phyloP scores from a whole-genome alignment of 208 protist species.

The Vickermania ingenoplastis region DNA sequence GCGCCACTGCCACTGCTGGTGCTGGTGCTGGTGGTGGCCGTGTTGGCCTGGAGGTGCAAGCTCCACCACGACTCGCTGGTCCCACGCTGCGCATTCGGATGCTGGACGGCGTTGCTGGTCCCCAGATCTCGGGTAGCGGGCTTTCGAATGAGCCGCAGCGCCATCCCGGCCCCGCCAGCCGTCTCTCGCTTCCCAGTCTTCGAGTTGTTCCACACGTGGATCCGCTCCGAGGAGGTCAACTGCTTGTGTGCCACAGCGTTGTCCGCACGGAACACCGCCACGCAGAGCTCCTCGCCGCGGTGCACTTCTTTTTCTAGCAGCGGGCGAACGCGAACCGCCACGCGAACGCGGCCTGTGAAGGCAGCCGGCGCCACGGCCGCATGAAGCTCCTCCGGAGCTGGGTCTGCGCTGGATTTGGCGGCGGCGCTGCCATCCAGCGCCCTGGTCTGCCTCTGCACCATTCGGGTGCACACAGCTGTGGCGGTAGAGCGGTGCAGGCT shows the following conservation, averaged over 20 bases:
- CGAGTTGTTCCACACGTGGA: background rate
- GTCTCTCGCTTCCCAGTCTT: background rate
- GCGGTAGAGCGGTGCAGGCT: too few relatives aligned
- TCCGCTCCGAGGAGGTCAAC: background rate
- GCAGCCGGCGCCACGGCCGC: background rate
- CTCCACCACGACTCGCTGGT: background rate
- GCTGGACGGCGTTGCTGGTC: background rate
- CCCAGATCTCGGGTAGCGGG: background rate
- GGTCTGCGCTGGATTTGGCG: too few relatives aligned
- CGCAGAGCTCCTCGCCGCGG: slow-evolving; percentile 17
- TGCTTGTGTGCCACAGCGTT: slow-evolving; percentile 7
- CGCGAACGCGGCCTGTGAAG: slow-evolving; percentile 18
- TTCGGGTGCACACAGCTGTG: too few relatives aligned
- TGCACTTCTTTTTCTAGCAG: slow-evolving; percentile 41
- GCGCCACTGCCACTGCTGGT: background rate
- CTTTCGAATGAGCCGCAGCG: background rate
- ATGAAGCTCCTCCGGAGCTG: too few relatives aligned
- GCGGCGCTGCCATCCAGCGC: too few relatives aligned
- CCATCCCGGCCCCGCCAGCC: background rate
- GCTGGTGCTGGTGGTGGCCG: background rate
- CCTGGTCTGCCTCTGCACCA: too few relatives aligned
- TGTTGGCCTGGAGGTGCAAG: background rate
- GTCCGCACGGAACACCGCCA: slow-evolving; percentile 8
- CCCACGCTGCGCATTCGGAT: background rate
- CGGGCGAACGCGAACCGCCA: slow-evolving; percentile 57